Base-by-base conservation (phyloP, 2,329 filamentous ascomycete species). In the Daldinia eschscholtzii region DNA sequence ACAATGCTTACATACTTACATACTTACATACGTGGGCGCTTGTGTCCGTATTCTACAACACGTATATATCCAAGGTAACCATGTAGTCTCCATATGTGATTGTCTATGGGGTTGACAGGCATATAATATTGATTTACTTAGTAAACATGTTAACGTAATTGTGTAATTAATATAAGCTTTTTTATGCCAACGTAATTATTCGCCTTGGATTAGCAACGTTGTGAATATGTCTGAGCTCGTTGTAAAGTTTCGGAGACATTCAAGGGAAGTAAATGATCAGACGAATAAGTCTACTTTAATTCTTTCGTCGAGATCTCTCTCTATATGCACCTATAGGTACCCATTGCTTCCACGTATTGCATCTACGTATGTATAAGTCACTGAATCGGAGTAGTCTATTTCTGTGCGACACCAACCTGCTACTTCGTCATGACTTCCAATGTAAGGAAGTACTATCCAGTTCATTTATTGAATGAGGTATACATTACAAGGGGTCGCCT, bases 391-490 rank as follows among this genome's bases (percentile, higher is more conserved):
- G 41, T 56, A 46, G 50, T 23, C 37, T 42, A 39, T 30, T 53
- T 48, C 61, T 57, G 63, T 65, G 33, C 39, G 26, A 57, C 64
- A 60, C 50, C 58, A 55, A 48, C 62, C 59, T 53, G 56, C 59
- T 61, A 57, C 41, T 39, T 57, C 46, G 60, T 55, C 60, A 41
- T 67, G 60, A 64, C 67, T 70, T 26, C 20, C 20, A 23, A 23
- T 23, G 64, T 61, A 37, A 55, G 18, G 18, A 57, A 15, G 55
- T 57, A 50, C 63, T 30, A 48, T 41, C 41, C 23, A 33, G 13
- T 30, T 37, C 48, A 44, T 41, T 57, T 61, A 42, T 30, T 12
- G 33, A 33, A 20, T 61, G 46, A 33, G 35, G 61, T 64, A 53
- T 65, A 65, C 57, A 57, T 48, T 37, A 10, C 33, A 55, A 50